Percentiles rank a stretch among this genome's conserved stretches.
Conservation (phyloP, 2,329 filamentous ascomycete genomes). For the Lizonia empirigonia region DNA sequence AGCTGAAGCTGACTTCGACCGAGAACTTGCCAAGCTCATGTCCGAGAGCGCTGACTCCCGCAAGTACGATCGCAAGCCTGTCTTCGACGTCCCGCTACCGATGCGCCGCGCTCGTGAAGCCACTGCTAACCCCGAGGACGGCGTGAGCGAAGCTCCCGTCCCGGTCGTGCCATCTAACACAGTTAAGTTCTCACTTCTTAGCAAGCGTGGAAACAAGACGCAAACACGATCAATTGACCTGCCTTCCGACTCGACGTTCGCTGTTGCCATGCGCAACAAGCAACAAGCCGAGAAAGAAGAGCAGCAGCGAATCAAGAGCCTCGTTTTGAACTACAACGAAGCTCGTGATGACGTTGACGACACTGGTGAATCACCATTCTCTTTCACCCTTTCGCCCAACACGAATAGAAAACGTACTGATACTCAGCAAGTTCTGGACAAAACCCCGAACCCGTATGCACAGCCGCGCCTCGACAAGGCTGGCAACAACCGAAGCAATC, state of each 20-base stretch:
- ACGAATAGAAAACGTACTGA: slow-evolving; percentile 56
- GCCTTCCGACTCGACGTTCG: slow-evolving; percentile 89
- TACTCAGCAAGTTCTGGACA: slow-evolving; percentile 48
- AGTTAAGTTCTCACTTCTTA: slow-evolving; percentile 97
- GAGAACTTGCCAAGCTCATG: slow-evolving; percentile 98
- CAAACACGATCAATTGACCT: slow-evolving; percentile 93
- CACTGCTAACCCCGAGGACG: slow-evolving; percentile 49
- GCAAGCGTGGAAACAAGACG: slow-evolving; percentile 93
- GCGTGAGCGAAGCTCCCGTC: slow-evolving; percentile 47
- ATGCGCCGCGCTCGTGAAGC: slow-evolving; percentile 74
- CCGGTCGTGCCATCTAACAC: slow-evolving; percentile 57
- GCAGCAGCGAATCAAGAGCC: slow-evolving; percentile 96
- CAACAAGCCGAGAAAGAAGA: slow-evolving; percentile 95
- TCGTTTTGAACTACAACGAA: slow-evolving; percentile 90
- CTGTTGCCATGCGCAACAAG: slow-evolving; percentile 93
- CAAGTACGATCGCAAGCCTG: slow-evolving; percentile 91
- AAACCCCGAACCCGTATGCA: slow-evolving; percentile 51
- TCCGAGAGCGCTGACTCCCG: slow-evolving; percentile 93
- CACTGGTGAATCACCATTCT: slow-evolving; percentile 67
- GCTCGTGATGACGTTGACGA: slow-evolving; percentile 77
- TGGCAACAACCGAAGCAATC: slow-evolving; percentile 70
- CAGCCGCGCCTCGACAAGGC: slow-evolving; percentile 61
- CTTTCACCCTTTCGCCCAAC: slow-evolving; percentile 52
- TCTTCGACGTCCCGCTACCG: slow-evolving; percentile 97
- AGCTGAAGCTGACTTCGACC: slow-evolving; percentile 95